phyloP scores from a whole-genome alignment of 495 filamentous ascomycete species.

The Trichoderma virens region DNA sequence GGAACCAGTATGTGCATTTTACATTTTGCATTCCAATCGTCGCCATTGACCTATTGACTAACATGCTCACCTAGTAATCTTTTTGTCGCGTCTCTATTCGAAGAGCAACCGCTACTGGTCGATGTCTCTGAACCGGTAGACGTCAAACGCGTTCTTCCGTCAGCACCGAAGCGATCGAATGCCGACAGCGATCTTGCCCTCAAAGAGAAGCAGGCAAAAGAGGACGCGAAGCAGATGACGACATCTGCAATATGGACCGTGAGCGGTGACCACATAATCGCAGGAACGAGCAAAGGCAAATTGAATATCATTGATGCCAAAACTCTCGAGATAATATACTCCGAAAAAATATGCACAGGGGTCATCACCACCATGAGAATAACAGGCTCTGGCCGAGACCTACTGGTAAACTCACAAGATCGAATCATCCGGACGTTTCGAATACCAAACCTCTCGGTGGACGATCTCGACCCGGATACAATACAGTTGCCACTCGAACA shows the following conservation, averaged over 20 bases:
- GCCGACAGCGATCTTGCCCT: conserved; percentile 54
- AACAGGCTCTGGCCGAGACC: conserved; percentile 69
- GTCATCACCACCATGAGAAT: conserved; percentile 83
- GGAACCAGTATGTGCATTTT: conserved; percentile 61
- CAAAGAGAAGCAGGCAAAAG: conserved; percentile 76
- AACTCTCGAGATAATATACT: conserved; percentile 72
- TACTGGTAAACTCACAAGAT: conserved; percentile 86
- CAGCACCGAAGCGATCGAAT: conserved; percentile 64
- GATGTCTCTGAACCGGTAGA: conserved; percentile 60
- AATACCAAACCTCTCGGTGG: conserved; percentile 42
- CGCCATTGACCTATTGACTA: background rate
- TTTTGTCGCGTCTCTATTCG: conserved; percentile 84
- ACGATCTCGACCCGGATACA: conserved; percentile 54
- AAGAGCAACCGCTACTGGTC: conserved; percentile 83
- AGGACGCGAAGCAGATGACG: conserved; percentile 89
- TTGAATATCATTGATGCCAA: conserved; percentile 85
- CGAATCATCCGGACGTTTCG: conserved; percentile 86
- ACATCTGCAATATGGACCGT: conserved; percentile 84
- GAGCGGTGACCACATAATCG: conserved; percentile 75
- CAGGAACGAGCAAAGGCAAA: conserved; percentile 90
- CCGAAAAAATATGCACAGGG: conserved; percentile 74
- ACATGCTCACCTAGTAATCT: conserved; percentile 45
- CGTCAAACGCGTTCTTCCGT: conserved; percentile 69
- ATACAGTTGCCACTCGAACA: conserved; percentile 90
- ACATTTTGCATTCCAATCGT: background rate